These are phyloP conservation scores for Truncatella angustata DNA, from an alignment of 2,329 filamentous ascomycete genomes.

Conservation along the genomic window DNA sequence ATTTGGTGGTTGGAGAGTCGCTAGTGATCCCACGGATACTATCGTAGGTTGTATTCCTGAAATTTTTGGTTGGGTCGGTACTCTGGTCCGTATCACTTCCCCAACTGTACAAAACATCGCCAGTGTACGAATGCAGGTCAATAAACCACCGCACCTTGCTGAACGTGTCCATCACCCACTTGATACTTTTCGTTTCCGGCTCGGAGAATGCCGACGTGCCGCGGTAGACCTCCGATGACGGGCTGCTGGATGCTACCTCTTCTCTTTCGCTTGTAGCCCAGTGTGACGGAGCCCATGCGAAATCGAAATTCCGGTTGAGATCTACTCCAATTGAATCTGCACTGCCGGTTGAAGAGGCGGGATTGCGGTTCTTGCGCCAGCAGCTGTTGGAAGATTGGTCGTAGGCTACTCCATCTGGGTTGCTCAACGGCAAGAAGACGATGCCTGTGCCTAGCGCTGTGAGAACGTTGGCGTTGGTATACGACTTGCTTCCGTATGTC, in stretches of 20 bases:
- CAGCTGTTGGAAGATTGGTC: slow-evolving; percentile 48
- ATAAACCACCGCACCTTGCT: slow-evolving; percentile 35
- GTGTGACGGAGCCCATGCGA: slow-evolving; percentile 41
- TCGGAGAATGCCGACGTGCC: slow-evolving; percentile 53
- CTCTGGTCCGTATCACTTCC: slow-evolving; percentile 54
- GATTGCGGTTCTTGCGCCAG: slow-evolving; percentile 58
- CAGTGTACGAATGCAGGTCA: slow-evolving; percentile 55
- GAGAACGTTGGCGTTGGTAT: slow-evolving; percentile 50
- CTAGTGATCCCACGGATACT: slow-evolving; percentile 47
- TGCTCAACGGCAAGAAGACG: slow-evolving; percentile 50
- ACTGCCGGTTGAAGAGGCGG: slow-evolving; percentile 29
- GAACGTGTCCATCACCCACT: slow-evolving; percentile 50
- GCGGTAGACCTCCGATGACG: slow-evolving; percentile 47
- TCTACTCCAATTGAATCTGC: slow-evolving; percentile 43
- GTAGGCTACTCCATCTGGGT: slow-evolving; percentile 52
- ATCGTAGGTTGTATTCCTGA: slow-evolving; percentile 51
- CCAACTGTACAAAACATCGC: slow-evolving; percentile 56
- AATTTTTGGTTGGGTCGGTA: slow-evolving; percentile 44
- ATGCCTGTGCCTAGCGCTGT: slow-evolving; percentile 51
- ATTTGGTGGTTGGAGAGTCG: slow-evolving; percentile 29
- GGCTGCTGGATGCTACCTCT: slow-evolving; percentile 35
- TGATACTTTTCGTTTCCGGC: slow-evolving; percentile 53
- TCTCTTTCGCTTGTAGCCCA: slow-evolving; percentile 1
- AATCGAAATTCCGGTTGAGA: slow-evolving; percentile 57
- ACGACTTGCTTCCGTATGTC: slow-evolving; percentile 49